Evolutionary conservation across 495 filamentous ascomycete species (phyloP).

Genomic region (Penicillium argentinense): DNA sequence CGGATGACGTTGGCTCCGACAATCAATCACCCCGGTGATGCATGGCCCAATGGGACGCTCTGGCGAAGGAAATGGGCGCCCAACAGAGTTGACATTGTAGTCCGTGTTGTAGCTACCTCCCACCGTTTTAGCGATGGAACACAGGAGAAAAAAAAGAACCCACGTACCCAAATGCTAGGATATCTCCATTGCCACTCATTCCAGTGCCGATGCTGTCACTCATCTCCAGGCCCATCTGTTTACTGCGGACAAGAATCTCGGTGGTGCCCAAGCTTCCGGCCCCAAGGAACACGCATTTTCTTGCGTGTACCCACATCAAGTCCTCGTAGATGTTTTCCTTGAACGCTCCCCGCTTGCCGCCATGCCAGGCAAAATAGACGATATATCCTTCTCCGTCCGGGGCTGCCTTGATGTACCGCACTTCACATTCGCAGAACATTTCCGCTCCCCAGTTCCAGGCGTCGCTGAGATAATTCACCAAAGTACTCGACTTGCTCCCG

Average conservation of each 20-base stretch:
- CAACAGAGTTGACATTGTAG: not conserved
- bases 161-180: not conserved
- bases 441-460: conserved; percentile 76
- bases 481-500: conserved; percentile 62
- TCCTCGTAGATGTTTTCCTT: conserved; percentile 56
- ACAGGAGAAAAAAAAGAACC: not conserved
- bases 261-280: not conserved
- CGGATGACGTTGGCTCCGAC: not conserved
- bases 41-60: not conserved
- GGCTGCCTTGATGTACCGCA: conserved; percentile 60
- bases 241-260: not conserved
- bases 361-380: conserved; percentile 67
- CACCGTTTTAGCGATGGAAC: not conserved
- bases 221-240: not conserved
- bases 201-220: not conserved
- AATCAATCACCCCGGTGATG: not conserved
- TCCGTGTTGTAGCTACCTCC: not conserved
- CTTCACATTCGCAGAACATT: conserved; percentile 71
- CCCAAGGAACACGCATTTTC: conserved; percentile 42
- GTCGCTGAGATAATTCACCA: conserved; percentile 68
- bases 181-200: not conserved
- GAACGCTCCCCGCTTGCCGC: conserved; percentile 57
- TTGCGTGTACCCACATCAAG: conserved; percentile 69
- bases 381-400: conserved; percentile 54
- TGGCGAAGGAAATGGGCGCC: not conserved